Conservation (phyloP, 345 rosid species). For the Psidium friedrichsthalianum region DNA sequence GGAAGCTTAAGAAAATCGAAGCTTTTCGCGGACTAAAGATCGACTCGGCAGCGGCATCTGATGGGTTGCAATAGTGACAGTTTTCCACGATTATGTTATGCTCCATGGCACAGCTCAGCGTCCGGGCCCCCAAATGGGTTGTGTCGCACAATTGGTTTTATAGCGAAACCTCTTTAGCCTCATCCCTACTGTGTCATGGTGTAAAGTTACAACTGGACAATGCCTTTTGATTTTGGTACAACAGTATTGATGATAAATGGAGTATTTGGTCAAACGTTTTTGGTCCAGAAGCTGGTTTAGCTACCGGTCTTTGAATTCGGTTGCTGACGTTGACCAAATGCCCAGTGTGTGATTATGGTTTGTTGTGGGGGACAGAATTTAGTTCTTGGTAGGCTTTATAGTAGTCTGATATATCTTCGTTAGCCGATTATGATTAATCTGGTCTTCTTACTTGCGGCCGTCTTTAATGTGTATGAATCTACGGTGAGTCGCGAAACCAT, state of each 20-base stretch:
- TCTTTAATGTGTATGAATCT: background rate
- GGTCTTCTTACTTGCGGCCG: background rate
- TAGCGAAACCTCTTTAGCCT: background rate
- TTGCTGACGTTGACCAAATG: background rate
- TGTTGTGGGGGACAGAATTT: background rate
- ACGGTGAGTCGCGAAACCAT: background rate
- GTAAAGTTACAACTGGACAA: background rate
- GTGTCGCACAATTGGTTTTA: constrained; percentile 72
- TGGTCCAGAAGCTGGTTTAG: background rate
- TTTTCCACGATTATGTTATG: no score
- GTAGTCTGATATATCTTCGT: background rate
- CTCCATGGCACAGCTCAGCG: no score
- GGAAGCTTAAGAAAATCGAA: no score
- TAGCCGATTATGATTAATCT: background rate
- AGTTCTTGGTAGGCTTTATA: background rate
- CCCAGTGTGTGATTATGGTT: background rate
- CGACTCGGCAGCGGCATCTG: no score
- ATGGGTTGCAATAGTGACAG: no score
- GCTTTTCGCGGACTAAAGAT: no score
- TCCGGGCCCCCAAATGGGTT: no score
- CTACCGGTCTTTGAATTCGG: background rate
- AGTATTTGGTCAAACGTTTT: background rate
- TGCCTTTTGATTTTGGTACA: background rate
- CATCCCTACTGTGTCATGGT: background rate
- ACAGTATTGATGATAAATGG: background rate